Percentiles rank a stretch among this genome's conserved stretches.
phyloP scores from a whole-genome alignment of 1,139 yeast species.

The Arxiozyma bovina region DNA sequence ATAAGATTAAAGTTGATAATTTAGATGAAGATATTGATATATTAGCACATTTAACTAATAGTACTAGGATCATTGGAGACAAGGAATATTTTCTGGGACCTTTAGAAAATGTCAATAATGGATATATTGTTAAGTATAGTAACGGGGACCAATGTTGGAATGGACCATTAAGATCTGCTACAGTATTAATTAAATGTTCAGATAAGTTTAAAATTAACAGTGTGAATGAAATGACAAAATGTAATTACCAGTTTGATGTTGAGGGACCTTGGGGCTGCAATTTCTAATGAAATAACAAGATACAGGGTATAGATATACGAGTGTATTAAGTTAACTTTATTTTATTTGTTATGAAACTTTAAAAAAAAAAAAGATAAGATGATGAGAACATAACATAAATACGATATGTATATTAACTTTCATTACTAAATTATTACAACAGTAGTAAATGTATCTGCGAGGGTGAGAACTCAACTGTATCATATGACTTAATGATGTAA shows the following conservation, averaged over 20 bases:
- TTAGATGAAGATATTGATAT: constrained; percentile 24
- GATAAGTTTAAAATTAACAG: constrained; percentile 42
- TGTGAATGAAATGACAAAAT: constrained; percentile 83
- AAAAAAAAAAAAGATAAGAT: too few species aligned
- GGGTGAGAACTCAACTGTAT: too few species aligned
- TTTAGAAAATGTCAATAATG: constrained; percentile 27
- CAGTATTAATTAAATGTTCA: constrained; percentile 63
- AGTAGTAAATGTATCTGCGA: too few species aligned
- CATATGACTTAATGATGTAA: too few species aligned
- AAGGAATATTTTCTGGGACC: constrained; percentile 23
- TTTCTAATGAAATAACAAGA: constrained; percentile 3
- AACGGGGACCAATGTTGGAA: constrained; percentile 91
- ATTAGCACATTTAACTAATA: constrained; percentile 21
- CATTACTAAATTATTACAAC: too few species aligned
- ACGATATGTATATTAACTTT: too few species aligned
- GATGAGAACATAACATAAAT: too few species aligned
- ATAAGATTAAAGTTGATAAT: constrained; percentile 17
- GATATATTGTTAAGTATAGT: constrained; percentile 39
- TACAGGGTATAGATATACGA: neutral
- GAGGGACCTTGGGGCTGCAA: constrained; percentile 66
- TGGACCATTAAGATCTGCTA: constrained; percentile 76
- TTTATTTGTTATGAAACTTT: neutral
- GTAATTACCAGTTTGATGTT: constrained; percentile 61
- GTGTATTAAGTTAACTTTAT: too few species aligned
- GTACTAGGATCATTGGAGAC: constrained; percentile 19